These are phyloP conservation scores for Candida ulmi DNA, from an alignment of 805 yeast species.

Conservation along the genomic window DNA sequence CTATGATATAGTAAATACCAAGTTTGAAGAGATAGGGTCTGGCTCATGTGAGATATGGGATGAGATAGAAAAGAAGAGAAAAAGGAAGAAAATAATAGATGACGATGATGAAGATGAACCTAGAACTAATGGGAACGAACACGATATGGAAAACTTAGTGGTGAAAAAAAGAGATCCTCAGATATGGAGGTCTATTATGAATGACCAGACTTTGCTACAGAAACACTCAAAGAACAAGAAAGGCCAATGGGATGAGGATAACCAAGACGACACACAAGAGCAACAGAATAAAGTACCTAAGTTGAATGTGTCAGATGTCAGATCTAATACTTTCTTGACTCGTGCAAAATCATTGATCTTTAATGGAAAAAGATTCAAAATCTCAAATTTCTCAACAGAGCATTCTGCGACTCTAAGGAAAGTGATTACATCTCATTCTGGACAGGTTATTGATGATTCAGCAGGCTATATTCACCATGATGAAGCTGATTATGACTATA, in stretches of 20 bases:
- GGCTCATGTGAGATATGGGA: conserved; percentile 26
- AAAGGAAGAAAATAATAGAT: conserved; percentile 11
- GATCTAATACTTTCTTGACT: background rate
- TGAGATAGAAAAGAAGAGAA: conserved; percentile 11
- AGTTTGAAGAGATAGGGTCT: conserved; percentile 20
- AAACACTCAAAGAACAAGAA: conserved; percentile 1
- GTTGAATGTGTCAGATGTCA: conserved; percentile 1
- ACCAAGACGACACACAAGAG: conserved; percentile 2
- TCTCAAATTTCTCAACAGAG: conserved; percentile 34
- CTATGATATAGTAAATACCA: conserved; percentile 23
- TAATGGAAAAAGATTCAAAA: conserved; percentile 33
- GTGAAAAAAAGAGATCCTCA: conserved; percentile 21
- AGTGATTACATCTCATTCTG: conserved; percentile 43
- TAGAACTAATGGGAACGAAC: too few species aligned
- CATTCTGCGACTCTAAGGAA: conserved; percentile 33
- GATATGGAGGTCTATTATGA: conserved; percentile 38
- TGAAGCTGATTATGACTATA: conserved; percentile 4
- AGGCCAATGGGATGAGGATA: conserved; percentile 20
- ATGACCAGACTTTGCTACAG: conserved; percentile 6
- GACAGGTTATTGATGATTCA: conserved; percentile 19
- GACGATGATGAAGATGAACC: conserved; percentile 4
- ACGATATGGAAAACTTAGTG: conserved; percentile 13
- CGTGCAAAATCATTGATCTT: conserved; percentile 29
- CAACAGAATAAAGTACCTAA: conserved; percentile 7
- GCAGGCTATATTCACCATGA: background rate